Conservation (phyloP, 2,329 filamentous ascomycete species). For the Aspergillus sp. region DNA sequence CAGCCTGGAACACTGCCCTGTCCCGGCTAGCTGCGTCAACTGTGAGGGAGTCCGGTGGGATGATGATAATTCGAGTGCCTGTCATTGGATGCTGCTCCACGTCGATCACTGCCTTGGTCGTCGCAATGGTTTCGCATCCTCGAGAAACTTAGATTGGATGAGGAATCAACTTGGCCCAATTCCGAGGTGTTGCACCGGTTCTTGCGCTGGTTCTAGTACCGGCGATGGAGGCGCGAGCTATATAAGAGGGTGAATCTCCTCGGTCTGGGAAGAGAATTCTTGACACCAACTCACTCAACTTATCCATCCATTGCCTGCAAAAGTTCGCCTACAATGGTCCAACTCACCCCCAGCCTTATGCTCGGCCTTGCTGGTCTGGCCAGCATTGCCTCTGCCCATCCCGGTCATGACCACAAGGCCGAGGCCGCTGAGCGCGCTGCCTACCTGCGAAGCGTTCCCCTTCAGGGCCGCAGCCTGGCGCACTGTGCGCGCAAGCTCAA, state of each 20-base stretch:
- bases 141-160: no score
- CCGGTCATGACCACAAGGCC: conserved; percentile 6
- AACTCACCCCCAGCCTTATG: background rate
- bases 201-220: no score
- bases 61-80: background rate
- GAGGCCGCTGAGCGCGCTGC: conserved; percentile 7
- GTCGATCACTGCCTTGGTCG: background rate
- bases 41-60: no score
- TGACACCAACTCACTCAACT: background rate
- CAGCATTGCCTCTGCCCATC: conserved; percentile 3
- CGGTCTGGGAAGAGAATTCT: no score
- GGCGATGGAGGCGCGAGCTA: background rate
- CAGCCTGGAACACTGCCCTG: no score
- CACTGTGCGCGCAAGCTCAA: conserved; percentile 23
- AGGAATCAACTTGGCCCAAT: no score
- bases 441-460: background rate
- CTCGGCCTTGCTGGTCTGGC: background rate
- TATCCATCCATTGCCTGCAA: no score
- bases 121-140: no score
- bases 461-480: conserved; percentile 18
- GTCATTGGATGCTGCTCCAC: background rate
- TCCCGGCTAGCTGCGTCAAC: no score
- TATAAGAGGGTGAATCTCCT: background rate
- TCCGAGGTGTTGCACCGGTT: no score
- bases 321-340: background rate